Evolutionary conservation across 106 monocot species (phyloP).

Genomic region (Allium sativum): DNA sequence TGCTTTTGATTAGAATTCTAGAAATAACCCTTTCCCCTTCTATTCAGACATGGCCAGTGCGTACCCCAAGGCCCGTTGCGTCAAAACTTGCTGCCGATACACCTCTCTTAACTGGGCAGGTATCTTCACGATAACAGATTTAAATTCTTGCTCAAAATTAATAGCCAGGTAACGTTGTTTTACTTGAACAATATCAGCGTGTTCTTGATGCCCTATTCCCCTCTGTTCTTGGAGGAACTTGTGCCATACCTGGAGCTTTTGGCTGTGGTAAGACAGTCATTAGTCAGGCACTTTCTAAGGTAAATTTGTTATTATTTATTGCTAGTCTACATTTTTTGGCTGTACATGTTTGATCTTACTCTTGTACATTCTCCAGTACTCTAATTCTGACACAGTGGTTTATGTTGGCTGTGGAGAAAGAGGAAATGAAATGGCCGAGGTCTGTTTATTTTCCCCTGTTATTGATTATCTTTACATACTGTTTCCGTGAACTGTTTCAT

Average conservation of each 20-base stretch:
- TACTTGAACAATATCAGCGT: conserved; percentile 37
- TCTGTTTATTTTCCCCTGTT: conserved; percentile 5
- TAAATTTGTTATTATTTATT: conserved; percentile 4
- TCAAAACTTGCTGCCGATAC: conserved; percentile 94
- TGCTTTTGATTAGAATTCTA: neutral
- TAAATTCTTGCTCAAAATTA: neutral
- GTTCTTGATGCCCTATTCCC: conserved; percentile 99
- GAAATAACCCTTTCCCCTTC: neutral
- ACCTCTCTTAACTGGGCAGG: conserved; percentile 97
- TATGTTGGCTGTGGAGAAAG: conserved; percentile 99
- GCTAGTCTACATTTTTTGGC: neutral
- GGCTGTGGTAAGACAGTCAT: conserved; percentile 99
- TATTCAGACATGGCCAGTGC: conserved; percentile 88
- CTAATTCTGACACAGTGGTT: conserved; percentile 96
- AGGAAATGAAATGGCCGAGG: conserved; percentile 99
- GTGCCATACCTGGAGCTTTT: conserved; percentile 99
- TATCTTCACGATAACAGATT: conserved; percentile 9
- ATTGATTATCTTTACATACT: no score
- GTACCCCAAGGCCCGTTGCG: conserved; percentile 92
- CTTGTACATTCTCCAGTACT: conserved; percentile 52
- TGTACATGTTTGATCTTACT: neutral
- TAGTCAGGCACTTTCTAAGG: conserved; percentile 99
- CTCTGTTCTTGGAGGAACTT: conserved; percentile 98
- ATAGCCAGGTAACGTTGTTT: neutral
- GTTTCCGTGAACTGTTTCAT: no score